Evolutionary conservation across 1,284 basidiomycete species (phyloP), one percentile per base, ranked within the genome.

Genomic region (Cutaneotrichosporon sp.): DNA sequence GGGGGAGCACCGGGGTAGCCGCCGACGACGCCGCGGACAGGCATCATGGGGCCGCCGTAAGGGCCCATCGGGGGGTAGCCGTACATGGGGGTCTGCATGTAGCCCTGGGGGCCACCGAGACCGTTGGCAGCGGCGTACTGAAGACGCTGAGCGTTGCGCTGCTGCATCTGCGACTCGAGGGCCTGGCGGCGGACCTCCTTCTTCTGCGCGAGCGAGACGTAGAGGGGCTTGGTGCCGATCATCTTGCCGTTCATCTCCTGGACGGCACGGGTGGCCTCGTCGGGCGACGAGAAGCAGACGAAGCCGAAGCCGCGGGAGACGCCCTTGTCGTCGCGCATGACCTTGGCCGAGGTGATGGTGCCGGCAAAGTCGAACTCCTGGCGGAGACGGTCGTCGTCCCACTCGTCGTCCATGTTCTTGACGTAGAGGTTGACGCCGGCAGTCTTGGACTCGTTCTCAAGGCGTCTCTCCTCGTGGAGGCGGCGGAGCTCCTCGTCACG

Each of bases 231-330:
- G 75, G 90, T 87, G 70, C 95, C 95, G 76, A 99, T 92, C 91
- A 99, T 99, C 85, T 98, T 98, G 86, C 97, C 97, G 87, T 99
- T 99, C 95, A 99, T 97, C 84, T 99, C 97, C 59, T 93, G 92
- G 68, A 99, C 95, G 65, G 97, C 97, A 84, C 98, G 99, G 79
- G 94, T 98, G 54, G 97, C 95, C 83, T 99, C 97, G 72, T 99
- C 97, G 58, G 97, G 95, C 63, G 93, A 90, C 49, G 93, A 93
- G 85, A 95, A 99, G 83, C 97, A 99, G 70, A 99, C 97, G 79
- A 99, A 99, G 72, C 97, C 97, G 76, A 99, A 99, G 73, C 97
- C 97, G 92, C 51, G 91, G 63, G 77, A 80, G 50, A 70, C 72
- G 36, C 70, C 87, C 82, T 92, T 92, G 71, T 97, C 94, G 80